Percentiles rank a stretch among this genome's conserved stretches.
These are phyloP conservation scores for Albizia julibrissin DNA, from an alignment of 306 rosid species.

Conservation along the genomic window DNA sequence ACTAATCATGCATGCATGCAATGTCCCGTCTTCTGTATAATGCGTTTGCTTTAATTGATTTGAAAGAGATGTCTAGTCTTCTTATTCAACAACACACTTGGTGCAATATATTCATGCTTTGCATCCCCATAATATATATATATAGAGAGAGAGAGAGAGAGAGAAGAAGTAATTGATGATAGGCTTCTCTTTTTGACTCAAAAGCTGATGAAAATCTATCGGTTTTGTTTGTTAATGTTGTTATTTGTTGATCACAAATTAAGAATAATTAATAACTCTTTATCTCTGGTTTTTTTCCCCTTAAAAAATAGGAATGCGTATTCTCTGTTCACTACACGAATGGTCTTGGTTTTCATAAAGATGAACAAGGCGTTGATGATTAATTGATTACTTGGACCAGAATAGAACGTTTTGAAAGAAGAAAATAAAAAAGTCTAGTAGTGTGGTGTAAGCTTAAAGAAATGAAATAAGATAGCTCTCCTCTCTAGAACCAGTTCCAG, in stretches of 20 bases:
- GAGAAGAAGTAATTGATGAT: neutral
- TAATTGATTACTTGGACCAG: neutral
- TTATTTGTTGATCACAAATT: neutral
- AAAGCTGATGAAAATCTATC: neutral
- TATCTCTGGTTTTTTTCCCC: neutral
- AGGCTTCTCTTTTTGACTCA: neutral
- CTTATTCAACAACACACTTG: neutral
- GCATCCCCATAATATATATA: neutral
- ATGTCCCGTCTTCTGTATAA: neutral
- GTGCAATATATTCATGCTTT: slow-evolving; percentile 17
- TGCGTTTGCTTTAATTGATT: slow-evolving; percentile 1
- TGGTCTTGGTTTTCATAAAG: neutral
- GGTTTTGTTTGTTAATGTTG: neutral
- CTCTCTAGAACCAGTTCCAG: too few species aligned
- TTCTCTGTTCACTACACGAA: neutral
- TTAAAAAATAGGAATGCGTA: neutral
- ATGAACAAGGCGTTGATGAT: neutral
- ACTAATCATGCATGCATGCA: neutral
- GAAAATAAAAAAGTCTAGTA: neutral
- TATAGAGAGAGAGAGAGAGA: too few species aligned
- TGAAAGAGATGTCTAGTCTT: neutral
- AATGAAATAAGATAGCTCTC: neutral
- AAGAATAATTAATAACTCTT: neutral
- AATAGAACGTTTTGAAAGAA: neutral
- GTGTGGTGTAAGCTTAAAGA: neutral